These are phyloP conservation scores for Taphrina sp. DNA, from an alignment of 1,139 yeast species.

Conservation along the genomic window DNA sequence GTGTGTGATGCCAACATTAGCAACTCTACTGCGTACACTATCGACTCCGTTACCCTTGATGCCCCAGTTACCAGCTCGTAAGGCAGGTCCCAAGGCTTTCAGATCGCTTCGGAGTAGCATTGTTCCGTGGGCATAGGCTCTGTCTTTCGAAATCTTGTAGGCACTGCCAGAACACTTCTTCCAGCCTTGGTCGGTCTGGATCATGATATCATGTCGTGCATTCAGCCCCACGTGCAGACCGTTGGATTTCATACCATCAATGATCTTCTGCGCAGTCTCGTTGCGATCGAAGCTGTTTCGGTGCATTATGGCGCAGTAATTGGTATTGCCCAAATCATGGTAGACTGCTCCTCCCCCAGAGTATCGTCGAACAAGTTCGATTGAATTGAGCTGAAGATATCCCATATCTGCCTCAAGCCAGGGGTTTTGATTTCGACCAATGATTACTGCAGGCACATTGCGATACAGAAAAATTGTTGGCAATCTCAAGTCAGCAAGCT, in stretches of 20 bases:
- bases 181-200: slow-evolving; percentile 41
- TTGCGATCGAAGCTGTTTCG: slow-evolving; percentile 65
- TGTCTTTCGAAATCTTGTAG: slow-evolving; percentile 75
- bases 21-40: slow-evolving; percentile 75
- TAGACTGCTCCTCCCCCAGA: slow-evolving; percentile 98
- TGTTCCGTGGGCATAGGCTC: slow-evolving; percentile 93
- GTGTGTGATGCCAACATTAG: slow-evolving; percentile 55
- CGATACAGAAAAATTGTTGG: slow-evolving; percentile 60
- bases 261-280: slow-evolving; percentile 58
- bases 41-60: slow-evolving; percentile 64
- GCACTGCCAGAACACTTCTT: slow-evolving; percentile 87
- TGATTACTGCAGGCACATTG: slow-evolving; percentile 80
- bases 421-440: slow-evolving; percentile 96
- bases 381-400: slow-evolving; percentile 52
- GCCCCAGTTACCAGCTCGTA: slow-evolving; percentile 51
- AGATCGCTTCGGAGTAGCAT: slow-evolving; percentile 75
- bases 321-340: slow-evolving; percentile 89
- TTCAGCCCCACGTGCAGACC: slow-evolving; percentile 51
- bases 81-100: slow-evolving; percentile 55
- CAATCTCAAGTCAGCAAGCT: slow-evolving; percentile 51
- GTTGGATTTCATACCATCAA: slow-evolving; percentile 51
- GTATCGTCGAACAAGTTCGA: slow-evolving; percentile 73
- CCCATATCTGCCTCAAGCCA: slow-evolving; percentile 80
- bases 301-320: slow-evolving; percentile 76
- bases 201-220: slow-evolving; percentile 73